Conservation (phyloP, 2,329 filamentous ascomycete genomes). For the Scolecobasidium constrictum region DNA sequence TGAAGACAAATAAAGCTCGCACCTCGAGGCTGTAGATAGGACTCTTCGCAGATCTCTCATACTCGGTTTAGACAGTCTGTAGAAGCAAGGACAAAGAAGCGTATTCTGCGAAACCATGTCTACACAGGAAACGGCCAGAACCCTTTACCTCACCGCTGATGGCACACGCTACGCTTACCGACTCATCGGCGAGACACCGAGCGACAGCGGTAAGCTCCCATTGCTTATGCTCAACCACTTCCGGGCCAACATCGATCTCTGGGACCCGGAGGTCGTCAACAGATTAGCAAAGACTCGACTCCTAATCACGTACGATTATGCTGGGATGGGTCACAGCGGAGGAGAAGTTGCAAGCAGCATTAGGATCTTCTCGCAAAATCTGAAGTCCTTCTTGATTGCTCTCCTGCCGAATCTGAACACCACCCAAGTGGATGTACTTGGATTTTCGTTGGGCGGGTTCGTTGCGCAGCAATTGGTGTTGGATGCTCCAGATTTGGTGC, state of each 20-base stretch:
- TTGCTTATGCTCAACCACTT: constrained; percentile 17
- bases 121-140: constrained; percentile 10
- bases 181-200: constrained; percentile 11
- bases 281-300: constrained; percentile 30
- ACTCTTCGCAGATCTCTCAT: too few species aligned
- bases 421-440: constrained; percentile 32
- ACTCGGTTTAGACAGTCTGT: too few species aligned
- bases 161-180: constrained; percentile 15
- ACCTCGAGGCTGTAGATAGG: too few species aligned
- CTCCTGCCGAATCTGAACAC: constrained; percentile 22
- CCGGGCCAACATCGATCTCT: constrained; percentile 17
- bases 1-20: too few species aligned
- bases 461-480: constrained; percentile 36
- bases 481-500: constrained; percentile 23
- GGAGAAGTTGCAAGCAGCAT: constrained; percentile 34
- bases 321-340: constrained; percentile 35
- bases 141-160: constrained; percentile 4
- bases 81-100: too few species aligned
- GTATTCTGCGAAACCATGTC: too few species aligned
- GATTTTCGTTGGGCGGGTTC: constrained; percentile 41
- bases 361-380: constrained; percentile 21
- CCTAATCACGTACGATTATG: constrained; percentile 38
- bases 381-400: constrained; percentile 13
- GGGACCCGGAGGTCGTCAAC: constrained; percentile 28
- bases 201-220: constrained; percentile 7